phyloP scores from a whole-genome alignment of 1,284 basidiomycete genomes.

The Mycosarcoma mackinlayi region DNA sequence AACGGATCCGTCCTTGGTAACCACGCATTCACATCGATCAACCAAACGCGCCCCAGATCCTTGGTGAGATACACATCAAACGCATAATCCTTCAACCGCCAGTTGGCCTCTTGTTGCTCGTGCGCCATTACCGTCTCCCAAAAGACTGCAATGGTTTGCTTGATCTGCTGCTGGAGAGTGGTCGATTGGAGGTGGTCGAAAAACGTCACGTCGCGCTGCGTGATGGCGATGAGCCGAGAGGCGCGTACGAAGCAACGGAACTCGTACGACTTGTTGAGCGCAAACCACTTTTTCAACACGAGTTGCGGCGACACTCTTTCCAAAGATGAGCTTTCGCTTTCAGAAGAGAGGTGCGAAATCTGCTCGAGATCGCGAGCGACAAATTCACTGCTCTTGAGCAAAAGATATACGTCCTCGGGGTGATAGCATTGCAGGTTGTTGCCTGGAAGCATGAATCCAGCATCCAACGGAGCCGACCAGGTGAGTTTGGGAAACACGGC shows the following conservation, averaged over 20 bases:
- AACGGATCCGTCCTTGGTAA: conserved; percentile 85
- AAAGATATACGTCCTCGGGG: conserved; percentile 88
- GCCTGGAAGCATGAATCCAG: conserved; percentile 89
- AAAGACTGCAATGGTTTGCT: conserved; percentile 73
- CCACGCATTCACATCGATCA: conserved; percentile 92
- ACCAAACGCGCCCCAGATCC: conserved; percentile 78
- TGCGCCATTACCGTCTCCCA: conserved; percentile 76
- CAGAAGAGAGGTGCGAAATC: conserved; percentile 55
- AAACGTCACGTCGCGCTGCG: conserved; percentile 82
- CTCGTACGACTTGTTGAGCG: conserved; percentile 77
- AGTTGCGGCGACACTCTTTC: conserved; percentile 71
- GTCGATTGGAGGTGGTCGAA: conserved; percentile 79
- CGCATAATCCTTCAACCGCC: conserved; percentile 70
- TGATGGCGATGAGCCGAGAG: conserved; percentile 74
- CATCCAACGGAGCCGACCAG: conserved; percentile 73
- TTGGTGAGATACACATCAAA: conserved; percentile 89
- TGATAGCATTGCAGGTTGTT: conserved; percentile 85
- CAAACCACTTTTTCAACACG: conserved; percentile 91
- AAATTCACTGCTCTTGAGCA: conserved; percentile 93
- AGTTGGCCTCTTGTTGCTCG: neutral
- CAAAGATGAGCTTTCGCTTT: neutral
- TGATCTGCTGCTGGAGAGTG: conserved; percentile 73
- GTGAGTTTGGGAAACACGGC: conserved; percentile 86
- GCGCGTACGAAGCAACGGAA: conserved; percentile 57
- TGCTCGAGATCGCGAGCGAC: conserved; percentile 80